Base-by-base conservation (phyloP, 169 alveolate species). In the Cryptosporidium ubiquitum region DNA sequence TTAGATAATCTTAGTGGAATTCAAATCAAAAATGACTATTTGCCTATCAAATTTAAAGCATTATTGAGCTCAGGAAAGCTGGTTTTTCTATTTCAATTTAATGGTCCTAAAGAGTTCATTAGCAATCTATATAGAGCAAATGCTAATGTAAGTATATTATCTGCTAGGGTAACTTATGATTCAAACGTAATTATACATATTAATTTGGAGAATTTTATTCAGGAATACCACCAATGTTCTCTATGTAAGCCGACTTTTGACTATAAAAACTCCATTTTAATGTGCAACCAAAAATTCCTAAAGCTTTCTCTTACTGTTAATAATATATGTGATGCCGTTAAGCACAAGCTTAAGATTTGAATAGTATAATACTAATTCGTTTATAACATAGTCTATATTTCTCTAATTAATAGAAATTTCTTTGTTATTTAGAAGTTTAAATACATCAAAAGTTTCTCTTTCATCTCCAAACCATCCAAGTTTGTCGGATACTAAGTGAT, bases 401-500 rank as follows among this genome's bases (percentile, higher is more conserved):
- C 71, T 33, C 39, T n/a, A 26, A 61, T 26, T 26, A 23, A 44
- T 14, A 9, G 33, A 79, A 23, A 60, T 18, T 0, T 75, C 47
- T 40, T 75, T 57, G 37, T 75, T 58, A 35, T 58, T 33, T 58
- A 55, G 37, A 23, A 18, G 33, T 47, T 49, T 71, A 55, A 44
- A 71, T 26, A 51, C 64, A 69, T 69, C 44, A 1, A 44, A 29
- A 5, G 37, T 18, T 3, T 47, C 84, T 69, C 31, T 31, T 0
- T 86, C 79, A 69, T 93, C 95, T 40, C 85, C 74, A 69, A 95
- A 95, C 96, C 95, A 94, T 31, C 96, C 97, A 51, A 95, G 91
- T 79, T 93, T 94, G 84, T 95, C 97, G n/a, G 97, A 95, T 39
- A 95, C 92, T 12, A 95, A 71, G 85, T 94, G 97, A 26, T 86